Evolutionary conservation across 805 yeast genomes (phyloP).

Genomic region (Monosporozyma aquatica): DNA sequence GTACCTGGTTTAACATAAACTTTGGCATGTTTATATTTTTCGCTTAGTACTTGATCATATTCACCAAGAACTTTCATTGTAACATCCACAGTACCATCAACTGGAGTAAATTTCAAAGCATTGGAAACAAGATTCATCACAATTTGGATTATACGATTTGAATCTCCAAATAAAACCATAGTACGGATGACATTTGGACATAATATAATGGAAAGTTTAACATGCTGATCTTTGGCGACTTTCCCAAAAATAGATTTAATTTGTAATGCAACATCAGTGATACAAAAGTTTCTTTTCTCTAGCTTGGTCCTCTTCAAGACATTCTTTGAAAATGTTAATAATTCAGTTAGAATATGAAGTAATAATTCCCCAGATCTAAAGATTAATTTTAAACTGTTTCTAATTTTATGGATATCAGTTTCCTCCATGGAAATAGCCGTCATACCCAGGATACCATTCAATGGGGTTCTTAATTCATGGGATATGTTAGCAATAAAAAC

Average conservation of each 20-base stretch:
- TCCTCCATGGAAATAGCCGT: conserved; percentile 91
- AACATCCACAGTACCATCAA: conserved; percentile 71
- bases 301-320: conserved; percentile 75
- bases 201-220: conserved; percentile 52
- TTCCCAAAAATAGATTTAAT: conserved; percentile 77
- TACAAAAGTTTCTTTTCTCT: conserved; percentile 72
- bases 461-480: conserved; percentile 89
- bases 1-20: conserved; percentile 37
- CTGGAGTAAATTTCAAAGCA: conserved; percentile 86
- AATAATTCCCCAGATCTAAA: conserved; percentile 87
- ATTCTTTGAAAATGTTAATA: conserved; percentile 82
- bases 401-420: conserved; percentile 53
- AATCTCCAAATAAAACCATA: conserved; percentile 74
- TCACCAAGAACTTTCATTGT: conserved; percentile 57
- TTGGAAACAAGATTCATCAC: conserved; percentile 89
- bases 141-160: conserved; percentile 82
- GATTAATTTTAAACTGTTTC: conserved; percentile 69
- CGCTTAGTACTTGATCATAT: conserved; percentile 49
- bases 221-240: conserved; percentile 68
- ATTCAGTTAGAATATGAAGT: conserved; percentile 80
- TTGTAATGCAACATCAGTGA: conserved; percentile 76
- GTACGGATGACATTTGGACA: conserved; percentile 52
- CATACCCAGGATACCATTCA: conserved; percentile 94
- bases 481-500: conserved; percentile 87
- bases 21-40: conserved; percentile 32